phyloP scores from a whole-genome alignment of 768 basidiomycete species.

The Auricularia sp. region DNA sequence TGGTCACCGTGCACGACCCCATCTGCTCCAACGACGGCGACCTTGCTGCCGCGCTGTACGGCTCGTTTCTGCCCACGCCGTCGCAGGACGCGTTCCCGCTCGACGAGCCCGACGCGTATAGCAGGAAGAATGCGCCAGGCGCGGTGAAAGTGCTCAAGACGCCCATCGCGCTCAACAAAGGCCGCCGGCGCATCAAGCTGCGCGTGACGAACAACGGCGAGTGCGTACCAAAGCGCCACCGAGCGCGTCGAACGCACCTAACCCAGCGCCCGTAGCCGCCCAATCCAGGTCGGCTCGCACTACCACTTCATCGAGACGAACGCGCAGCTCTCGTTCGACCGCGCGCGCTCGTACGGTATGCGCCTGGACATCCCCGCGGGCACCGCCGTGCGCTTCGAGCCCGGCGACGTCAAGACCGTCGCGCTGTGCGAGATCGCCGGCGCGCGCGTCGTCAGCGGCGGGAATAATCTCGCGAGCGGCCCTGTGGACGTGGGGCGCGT shows the following conservation, averaged over 20 bases:
- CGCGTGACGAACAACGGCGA: slow-evolving; percentile 89
- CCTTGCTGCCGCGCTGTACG: slow-evolving; percentile 78
- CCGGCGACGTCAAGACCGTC: slow-evolving; percentile 80
- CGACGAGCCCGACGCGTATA: slow-evolving; percentile 37
- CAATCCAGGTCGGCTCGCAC: slow-evolving; percentile 74
- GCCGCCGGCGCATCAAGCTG: slow-evolving; percentile 37
- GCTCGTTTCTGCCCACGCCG: slow-evolving; percentile 85
- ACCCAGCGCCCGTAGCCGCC: slow-evolving; percentile 7
- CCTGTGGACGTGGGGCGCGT: slow-evolving; percentile 34
- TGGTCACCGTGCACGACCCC: slow-evolving; percentile 96
- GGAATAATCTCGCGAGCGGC: slow-evolving; percentile 62
- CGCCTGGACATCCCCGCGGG: slow-evolving; percentile 90
- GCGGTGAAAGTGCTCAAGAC: slow-evolving; percentile 60
- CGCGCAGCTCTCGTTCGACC: slow-evolving; percentile 69
- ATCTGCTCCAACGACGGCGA: slow-evolving; percentile 77
- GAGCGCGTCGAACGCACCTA: background rate
- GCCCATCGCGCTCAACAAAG: slow-evolving; percentile 66
- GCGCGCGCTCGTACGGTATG: slow-evolving; percentile 67
- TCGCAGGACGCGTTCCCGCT: slow-evolving; percentile 53
- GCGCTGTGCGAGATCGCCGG: slow-evolving; percentile 75
- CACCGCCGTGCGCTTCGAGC: slow-evolving; percentile 94
- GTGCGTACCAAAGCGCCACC: slow-evolving; percentile 42
- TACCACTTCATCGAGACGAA: slow-evolving; percentile 94
- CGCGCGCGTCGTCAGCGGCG: slow-evolving; percentile 59
- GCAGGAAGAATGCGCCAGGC: slow-evolving; percentile 55